Base-by-base conservation (phyloP, 83 land plant genomes). In the Picea abies region DNA sequence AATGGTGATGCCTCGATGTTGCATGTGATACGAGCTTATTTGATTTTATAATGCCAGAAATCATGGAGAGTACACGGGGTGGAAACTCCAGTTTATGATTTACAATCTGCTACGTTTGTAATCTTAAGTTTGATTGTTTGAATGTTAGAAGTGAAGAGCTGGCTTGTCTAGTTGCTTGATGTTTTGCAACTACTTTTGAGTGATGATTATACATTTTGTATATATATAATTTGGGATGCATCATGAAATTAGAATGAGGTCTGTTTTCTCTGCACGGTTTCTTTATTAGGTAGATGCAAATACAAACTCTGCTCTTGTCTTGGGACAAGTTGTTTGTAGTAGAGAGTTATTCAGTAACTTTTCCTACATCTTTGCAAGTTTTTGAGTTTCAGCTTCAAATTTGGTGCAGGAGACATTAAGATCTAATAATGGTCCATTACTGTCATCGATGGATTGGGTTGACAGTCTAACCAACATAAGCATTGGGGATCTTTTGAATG, bases 401-500 rank as follows among this genome's bases (percentile, higher is more conserved):
- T 44, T 60, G 32, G 26, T 85, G 58, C 83, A 90, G 93, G 92
- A 82, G 64, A 64, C 35, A 23, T 39, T 52, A 72, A 79, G 56
- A 78, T 49, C 63, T 20, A 83, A 83, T 58, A 80, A 63, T 75
- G 76, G 70, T 7, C 12, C 81, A 22, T 60, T 65, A 76, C 37
- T 87, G 52, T 87, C 91, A 39, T 80, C 93, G 83, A 86, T 84
- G 67, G 94, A 92, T 35, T 94, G 97, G 97, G 95, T 93, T 79
- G 97, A 94, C 79, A 91, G 92, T 65, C 88, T 93, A 20, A 93
- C 95, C 37, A 90, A 90, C 81, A 87, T 93, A 32, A 94, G 97
- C 61, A 79, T 94, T 79, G 92, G 95, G 49, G 92, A 93, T 84
- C 66, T 94, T 60, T 85, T 94, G 23, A 62, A 87, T 65, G 95